Evolutionary conservation across 305 asterid genomes (phyloP).

Genomic region (Withania somnifera): DNA sequence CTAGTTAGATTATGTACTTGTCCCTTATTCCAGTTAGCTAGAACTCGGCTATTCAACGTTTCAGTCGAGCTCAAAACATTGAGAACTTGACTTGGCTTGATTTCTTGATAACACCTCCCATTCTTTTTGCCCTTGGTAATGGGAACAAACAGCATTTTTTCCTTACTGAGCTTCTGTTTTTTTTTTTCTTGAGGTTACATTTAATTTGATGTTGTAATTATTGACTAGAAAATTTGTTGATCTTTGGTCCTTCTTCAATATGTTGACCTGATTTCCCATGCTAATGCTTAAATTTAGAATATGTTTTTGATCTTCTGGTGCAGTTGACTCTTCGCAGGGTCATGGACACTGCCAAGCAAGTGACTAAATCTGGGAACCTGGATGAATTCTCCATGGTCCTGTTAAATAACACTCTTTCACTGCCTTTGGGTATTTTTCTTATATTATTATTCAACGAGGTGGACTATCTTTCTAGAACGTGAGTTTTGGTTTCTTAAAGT

Average conservation of each 20-base stretch:
- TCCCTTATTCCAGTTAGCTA: background rate
- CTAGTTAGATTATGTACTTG: background rate
- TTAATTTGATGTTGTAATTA: background rate
- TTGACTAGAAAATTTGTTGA: background rate
- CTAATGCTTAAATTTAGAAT: background rate
- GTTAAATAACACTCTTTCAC: slow-evolving; percentile 77
- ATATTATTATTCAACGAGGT: slow-evolving; percentile 59
- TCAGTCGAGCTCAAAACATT: background rate
- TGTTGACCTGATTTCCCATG: background rate
- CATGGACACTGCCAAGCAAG: slow-evolving; percentile 90
- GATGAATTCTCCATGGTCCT: slow-evolving; percentile 90
- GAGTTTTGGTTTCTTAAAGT: slow-evolving; percentile 22
- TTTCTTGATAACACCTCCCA: background rate
- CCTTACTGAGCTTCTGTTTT: background rate
- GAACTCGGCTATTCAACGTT: background rate
- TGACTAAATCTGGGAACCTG: slow-evolving; percentile 74
- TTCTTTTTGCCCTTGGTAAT: background rate
- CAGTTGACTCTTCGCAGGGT: slow-evolving; percentile 83
- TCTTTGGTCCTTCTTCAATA: background rate
- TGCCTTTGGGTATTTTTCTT: slow-evolving; percentile 67
- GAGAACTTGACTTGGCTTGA: background rate
- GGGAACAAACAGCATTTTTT: background rate
- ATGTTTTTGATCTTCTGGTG: slow-evolving; percentile 11
- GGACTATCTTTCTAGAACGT: slow-evolving; percentile 76
- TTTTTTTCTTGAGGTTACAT: background rate